phyloP scores from a whole-genome alignment of 108 stramenopile genomes.

The Cyclostephanos invisitatus region DNA sequence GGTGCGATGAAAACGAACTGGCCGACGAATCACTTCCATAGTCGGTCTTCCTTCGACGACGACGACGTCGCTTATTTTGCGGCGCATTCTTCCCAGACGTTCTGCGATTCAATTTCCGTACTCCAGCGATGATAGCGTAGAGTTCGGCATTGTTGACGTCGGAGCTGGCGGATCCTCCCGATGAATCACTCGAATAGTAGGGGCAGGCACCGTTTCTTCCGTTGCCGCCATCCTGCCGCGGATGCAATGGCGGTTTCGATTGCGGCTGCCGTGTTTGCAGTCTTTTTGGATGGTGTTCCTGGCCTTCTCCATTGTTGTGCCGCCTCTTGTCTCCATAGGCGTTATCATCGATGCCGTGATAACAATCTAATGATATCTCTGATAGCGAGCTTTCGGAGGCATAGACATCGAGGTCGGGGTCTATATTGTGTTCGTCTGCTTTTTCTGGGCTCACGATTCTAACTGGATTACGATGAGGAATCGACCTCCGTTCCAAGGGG shows the following conservation, averaged over 20 bases:
- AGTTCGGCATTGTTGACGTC: slow-evolving; percentile 22
- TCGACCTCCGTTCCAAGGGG: neutral
- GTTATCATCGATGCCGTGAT: slow-evolving; percentile 23
- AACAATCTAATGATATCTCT: slow-evolving; percentile 33
- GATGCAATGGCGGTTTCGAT: neutral
- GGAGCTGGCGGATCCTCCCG: slow-evolving; percentile 2
- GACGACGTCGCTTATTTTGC: slow-evolving; percentile 24
- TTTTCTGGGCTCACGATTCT: slow-evolving; percentile 37
- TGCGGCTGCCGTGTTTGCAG: neutral
- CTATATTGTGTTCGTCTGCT: neutral
- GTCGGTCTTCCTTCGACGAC: slow-evolving; percentile 2
- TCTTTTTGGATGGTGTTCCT: neutral
- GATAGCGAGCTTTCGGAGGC: slow-evolving; percentile 42
- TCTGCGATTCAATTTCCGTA: slow-evolving; percentile 38
- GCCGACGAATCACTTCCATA: slow-evolving; percentile 11
- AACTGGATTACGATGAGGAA: neutral
- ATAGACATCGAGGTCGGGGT: slow-evolving; percentile 42
- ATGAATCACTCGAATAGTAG: slow-evolving; percentile 1
- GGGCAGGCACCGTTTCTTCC: neutral
- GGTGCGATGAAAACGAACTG: slow-evolving; percentile 19
- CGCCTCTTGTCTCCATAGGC: slow-evolving; percentile 7
- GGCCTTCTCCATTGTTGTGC: neutral
- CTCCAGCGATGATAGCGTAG: slow-evolving; percentile 41
- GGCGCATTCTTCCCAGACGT: slow-evolving; percentile 43
- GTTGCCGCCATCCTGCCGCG: neutral